Conservation (phyloP, 768 basidiomycete genomes). For the Lentinula edodes region DNA sequence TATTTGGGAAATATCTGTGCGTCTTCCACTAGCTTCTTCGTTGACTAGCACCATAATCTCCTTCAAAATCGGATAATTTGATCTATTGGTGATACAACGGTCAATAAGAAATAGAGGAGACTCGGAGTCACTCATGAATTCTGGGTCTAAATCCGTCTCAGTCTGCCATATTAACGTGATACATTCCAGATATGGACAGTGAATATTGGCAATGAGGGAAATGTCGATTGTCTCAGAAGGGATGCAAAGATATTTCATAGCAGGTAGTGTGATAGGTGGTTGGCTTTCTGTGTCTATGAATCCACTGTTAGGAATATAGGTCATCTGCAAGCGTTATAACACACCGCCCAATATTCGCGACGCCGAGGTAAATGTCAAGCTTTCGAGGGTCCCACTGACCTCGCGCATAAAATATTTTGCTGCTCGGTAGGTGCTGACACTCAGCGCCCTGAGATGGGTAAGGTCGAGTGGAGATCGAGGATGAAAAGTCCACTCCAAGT, state of each 20-base stretch:
- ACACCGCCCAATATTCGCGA: conserved; percentile 1
- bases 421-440: conserved; percentile 1
- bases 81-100: conserved; percentile 2
- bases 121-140: not conserved
- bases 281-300: conserved; percentile 2
- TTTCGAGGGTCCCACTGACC: not conserved
- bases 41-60: not conserved
- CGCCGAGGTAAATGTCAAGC: conserved; percentile 1
- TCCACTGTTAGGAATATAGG: not conserved
- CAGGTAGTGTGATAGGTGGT: not conserved
- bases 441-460: not conserved
- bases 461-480: conserved; percentile 1
- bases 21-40: not conserved
- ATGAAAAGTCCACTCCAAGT: conserved; percentile 3
- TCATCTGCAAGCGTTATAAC: not conserved
- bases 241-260: not conserved
- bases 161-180: conserved; percentile 2
- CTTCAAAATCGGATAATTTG: not conserved
- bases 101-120: not conserved
- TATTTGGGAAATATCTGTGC: not conserved
- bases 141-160: conserved; percentile 1
- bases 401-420: not conserved
- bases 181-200: not conserved
- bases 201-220: conserved; percentile 1
- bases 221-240: conserved; percentile 3